Conservation (phyloP, 192 early-diverging fungal genomes). For the Backusella liffmaniae region DNA sequence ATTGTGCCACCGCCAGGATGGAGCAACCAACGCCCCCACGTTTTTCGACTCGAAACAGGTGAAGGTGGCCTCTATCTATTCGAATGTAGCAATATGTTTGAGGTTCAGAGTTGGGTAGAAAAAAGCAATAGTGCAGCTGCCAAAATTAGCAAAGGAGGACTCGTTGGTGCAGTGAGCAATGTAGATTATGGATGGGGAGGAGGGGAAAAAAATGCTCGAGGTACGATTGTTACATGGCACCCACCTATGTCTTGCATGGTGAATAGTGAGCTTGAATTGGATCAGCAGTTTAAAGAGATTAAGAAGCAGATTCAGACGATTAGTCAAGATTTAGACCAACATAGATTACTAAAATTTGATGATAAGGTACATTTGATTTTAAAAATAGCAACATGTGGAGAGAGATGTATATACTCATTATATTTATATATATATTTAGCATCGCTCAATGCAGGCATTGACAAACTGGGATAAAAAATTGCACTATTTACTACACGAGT, state of each 20-base stretch:
- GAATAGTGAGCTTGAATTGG: slow-evolving; percentile 1
- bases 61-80: slow-evolving; percentile 4
- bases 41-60: slow-evolving; percentile 1
- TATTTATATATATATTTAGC: neutral
- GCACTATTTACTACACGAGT: slow-evolving; percentile 1
- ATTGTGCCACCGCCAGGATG: neutral
- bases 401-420: neutral
- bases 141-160: neutral
- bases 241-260: slow-evolving; percentile 6
- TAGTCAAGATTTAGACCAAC: neutral
- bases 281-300: neutral
- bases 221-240: neutral
- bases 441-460: slow-evolving; percentile 7
- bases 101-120: slow-evolving; percentile 2
- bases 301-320: neutral
- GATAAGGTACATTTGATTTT: neutral
- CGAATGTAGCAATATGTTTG: slow-evolving; percentile 11
- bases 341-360: neutral
- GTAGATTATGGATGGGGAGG: slow-evolving; percentile 7
- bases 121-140: neutral
- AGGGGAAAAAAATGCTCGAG: neutral
- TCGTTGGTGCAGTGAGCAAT: slow-evolving; percentile 6
- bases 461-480: slow-evolving; percentile 13
- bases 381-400: neutral
- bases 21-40: slow-evolving; percentile 1